These are phyloP conservation scores for Recurvomyces mirabilis DNA, from an alignment of 495 filamentous ascomycete genomes.

Conservation along the genomic window DNA sequence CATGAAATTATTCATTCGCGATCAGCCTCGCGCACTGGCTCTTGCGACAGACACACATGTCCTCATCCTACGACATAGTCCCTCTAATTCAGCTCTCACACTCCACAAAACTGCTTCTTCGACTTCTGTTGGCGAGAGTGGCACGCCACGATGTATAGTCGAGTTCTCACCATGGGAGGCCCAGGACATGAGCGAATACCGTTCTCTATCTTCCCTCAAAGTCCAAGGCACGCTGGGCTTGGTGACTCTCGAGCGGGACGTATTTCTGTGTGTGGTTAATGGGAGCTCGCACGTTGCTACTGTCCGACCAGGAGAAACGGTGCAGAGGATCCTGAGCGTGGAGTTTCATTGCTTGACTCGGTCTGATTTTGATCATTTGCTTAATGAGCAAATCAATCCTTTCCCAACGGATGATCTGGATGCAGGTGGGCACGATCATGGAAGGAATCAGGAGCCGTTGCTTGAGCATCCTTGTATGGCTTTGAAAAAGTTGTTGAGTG, in stretches of 20 bases:
- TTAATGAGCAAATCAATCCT: slow-evolving; percentile 49
- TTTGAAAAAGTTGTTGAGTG: slow-evolving; percentile 78
- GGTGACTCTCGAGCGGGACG: slow-evolving; percentile 74
- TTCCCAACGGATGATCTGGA: slow-evolving; percentile 41
- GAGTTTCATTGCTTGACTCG: slow-evolving; percentile 89
- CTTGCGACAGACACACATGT: slow-evolving; percentile 66
- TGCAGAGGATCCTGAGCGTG: slow-evolving; percentile 75
- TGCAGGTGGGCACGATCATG: slow-evolving; percentile 42
- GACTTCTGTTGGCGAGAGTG: slow-evolving; percentile 31
- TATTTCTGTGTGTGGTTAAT: slow-evolving; percentile 88
- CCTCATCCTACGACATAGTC: slow-evolving; percentile 69
- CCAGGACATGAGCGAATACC: slow-evolving; percentile 60
- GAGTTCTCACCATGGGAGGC: slow-evolving; percentile 62
- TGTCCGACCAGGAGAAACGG: slow-evolving; percentile 74
- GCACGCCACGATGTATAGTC: slow-evolving; percentile 63
- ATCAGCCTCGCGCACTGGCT: slow-evolving; percentile 76
- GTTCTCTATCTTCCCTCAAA: slow-evolving; percentile 56
- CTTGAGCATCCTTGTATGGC: slow-evolving; percentile 81
- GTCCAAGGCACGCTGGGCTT: slow-evolving; percentile 84
- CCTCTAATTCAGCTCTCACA: slow-evolving; percentile 36
- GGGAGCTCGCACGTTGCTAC: slow-evolving; percentile 64
- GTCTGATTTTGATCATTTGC: slow-evolving; percentile 62
- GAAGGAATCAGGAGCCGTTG: slow-evolving; percentile 49
- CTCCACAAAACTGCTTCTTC: slow-evolving; percentile 38
- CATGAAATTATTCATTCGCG: slow-evolving; percentile 53